A percentile compares a stretch with the other conserved stretches of the same genome.
phyloP scores from a whole-genome alignment of 2,329 filamentous ascomycete genomes.

The Onygena corvina region DNA sequence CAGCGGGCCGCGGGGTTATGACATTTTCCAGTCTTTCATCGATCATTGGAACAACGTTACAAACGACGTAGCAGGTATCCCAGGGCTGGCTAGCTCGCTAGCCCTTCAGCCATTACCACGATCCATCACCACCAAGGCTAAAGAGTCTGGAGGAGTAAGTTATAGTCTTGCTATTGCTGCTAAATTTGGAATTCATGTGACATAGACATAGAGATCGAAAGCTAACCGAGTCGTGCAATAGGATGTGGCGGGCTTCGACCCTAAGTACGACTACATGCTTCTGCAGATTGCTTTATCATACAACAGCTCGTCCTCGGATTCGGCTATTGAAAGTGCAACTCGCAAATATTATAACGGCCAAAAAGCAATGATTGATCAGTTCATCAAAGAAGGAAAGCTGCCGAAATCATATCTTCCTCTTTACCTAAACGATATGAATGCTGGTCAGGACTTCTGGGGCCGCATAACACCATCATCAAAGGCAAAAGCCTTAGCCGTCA shows the following conservation, averaged over 20 bases:
- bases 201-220: slow-evolving; percentile 17
- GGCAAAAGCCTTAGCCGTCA: slow-evolving; percentile 25
- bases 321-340: slow-evolving; percentile 30
- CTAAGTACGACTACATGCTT: slow-evolving; percentile 33
- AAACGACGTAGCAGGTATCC: slow-evolving; percentile 20
- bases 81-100: slow-evolving; percentile 24
- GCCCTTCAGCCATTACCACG: slow-evolving; percentile 30
- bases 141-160: slow-evolving; percentile 24
- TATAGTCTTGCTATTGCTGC: neutral
- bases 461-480: slow-evolving; percentile 22
- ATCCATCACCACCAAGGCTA: slow-evolving; percentile 25
- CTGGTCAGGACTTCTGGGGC: slow-evolving; percentile 35
- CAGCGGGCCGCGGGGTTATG: slow-evolving; percentile 20
- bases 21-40: slow-evolving; percentile 24
- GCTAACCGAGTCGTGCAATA: neutral
- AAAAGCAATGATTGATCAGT: slow-evolving; percentile 25
- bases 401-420: slow-evolving; percentile 34
- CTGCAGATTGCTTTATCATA: slow-evolving; percentile 38
- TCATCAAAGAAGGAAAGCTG: slow-evolving; percentile 25
- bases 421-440: slow-evolving; percentile 39
- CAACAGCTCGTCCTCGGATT: slow-evolving; percentile 24
- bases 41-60: slow-evolving; percentile 26
- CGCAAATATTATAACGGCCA: slow-evolving; percentile 30
- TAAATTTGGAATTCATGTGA: neutral
- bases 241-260: slow-evolving; percentile 32